Evolutionary conservation across 192 early-diverging fungal species (phyloP).

Genomic region (Dimargaris verticillata): DNA sequence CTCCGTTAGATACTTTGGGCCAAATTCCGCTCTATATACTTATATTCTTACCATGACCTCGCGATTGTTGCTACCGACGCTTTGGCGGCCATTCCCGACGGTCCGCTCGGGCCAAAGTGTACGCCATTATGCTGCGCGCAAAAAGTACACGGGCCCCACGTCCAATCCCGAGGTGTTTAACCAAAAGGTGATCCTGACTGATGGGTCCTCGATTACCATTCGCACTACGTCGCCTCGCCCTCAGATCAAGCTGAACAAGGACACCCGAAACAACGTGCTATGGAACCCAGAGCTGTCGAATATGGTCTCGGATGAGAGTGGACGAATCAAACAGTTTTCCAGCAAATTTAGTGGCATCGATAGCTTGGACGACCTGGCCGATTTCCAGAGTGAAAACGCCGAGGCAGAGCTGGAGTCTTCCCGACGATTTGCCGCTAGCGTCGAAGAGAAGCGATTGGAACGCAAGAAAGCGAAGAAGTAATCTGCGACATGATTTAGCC

Average conservation of each 20-base stretch:
- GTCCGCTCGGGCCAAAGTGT: too few relatives aligned
- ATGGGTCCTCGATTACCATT: constrained; percentile 73
- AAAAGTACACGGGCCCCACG: constrained; percentile 5
- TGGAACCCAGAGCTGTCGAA: constrained; percentile 66
- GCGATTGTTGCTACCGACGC: too few relatives aligned
- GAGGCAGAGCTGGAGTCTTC: constrained; percentile 4
- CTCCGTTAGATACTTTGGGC: too few relatives aligned
- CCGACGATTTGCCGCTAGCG: neutral
- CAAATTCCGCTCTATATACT: too few relatives aligned
- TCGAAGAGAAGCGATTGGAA: too few relatives aligned
- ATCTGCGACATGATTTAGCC: too few relatives aligned
- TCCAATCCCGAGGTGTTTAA: constrained; percentile 48
- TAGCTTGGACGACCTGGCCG: constrained; percentile 26
- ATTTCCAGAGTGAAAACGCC: constrained; percentile 10
- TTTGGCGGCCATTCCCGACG: too few relatives aligned
- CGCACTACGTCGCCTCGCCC: constrained; percentile 69
- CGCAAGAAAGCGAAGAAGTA: too few relatives aligned
- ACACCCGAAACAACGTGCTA: constrained; percentile 80
- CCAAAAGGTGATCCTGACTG: constrained; percentile 71
- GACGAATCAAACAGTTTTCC: constrained; percentile 66
- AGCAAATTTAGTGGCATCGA: constrained; percentile 56
- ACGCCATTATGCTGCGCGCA: too few relatives aligned
- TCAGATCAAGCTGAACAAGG: constrained; percentile 74
- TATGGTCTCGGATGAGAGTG: constrained; percentile 54
- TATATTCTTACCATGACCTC: too few relatives aligned